These are phyloP conservation scores for Petunia hybrid DNA, from an alignment of 305 asterid species.

Conservation along the genomic window DNA sequence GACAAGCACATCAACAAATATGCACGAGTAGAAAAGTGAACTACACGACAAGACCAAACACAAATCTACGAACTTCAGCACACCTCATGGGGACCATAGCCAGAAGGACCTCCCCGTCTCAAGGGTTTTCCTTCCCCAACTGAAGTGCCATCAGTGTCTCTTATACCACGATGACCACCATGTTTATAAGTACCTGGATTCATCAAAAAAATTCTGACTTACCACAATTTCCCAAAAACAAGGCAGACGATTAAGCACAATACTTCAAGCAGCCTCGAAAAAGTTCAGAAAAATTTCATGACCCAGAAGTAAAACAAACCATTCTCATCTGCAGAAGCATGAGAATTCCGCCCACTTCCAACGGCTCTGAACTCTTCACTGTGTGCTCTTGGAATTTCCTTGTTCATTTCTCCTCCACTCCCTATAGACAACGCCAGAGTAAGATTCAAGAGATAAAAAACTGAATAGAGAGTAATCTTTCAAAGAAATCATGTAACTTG, in stretches of 20 bases:
- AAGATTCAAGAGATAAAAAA: not conserved
- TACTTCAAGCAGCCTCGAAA: not conserved
- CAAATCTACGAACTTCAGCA: not conserved
- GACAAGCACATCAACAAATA: not conserved
- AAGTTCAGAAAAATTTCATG: conserved; percentile 23
- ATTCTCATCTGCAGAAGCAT: conserved; percentile 58
- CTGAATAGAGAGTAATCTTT: not conserved
- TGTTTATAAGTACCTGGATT: conserved; percentile 66
- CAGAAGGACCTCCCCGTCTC: conserved; percentile 60
- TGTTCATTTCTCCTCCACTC: conserved; percentile 55
- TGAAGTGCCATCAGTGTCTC: conserved; percentile 50
- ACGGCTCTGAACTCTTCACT: conserved; percentile 58
- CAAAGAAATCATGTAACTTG: not conserved
- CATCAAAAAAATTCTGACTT: conserved; percentile 34
- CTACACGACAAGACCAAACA: too few species aligned
- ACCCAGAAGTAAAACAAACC: conserved; percentile 53
- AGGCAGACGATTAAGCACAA: conserved; percentile 7
- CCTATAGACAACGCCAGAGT: conserved; percentile 42
- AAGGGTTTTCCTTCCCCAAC: conserved; percentile 63
- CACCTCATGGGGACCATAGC: conserved; percentile 66
- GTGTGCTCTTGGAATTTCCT: conserved; percentile 50
- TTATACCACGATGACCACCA: conserved; percentile 76
- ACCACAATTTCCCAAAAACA: not conserved
- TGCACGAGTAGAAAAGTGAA: too few species aligned
- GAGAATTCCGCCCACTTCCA: conserved; percentile 65